Conservation (phyloP, 2,329 filamentous ascomycete species). For the Cordyceps cateniannulata region DNA sequence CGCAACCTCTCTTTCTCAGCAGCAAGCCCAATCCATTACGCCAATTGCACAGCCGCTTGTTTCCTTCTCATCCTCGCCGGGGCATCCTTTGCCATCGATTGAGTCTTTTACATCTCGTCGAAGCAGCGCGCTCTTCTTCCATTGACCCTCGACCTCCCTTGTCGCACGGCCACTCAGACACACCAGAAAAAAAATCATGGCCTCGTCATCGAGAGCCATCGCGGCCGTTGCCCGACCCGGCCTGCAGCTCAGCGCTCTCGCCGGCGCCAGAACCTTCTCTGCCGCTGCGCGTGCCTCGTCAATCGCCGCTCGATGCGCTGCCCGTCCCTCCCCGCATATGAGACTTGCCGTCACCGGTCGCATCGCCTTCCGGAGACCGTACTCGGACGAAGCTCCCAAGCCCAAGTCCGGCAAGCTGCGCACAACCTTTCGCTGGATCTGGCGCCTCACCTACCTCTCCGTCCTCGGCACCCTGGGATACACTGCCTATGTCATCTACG, state of each 20-base stretch:
- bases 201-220: constrained; percentile 39
- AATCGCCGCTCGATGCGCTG: constrained; percentile 14
- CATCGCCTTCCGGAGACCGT: constrained; percentile 37
- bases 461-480: constrained; percentile 63
- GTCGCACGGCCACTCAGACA: not conserved
- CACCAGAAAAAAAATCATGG: constrained; percentile 37
- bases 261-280: constrained; percentile 28
- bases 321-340: constrained; percentile 28
- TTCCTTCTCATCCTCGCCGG: not conserved
- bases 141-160: not conserved
- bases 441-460: constrained; percentile 76
- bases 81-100: not conserved
- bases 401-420: constrained; percentile 56
- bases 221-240: constrained; percentile 27
- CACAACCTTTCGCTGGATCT: constrained; percentile 67
- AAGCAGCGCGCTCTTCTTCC: not conserved
- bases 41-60: constrained; percentile 2
- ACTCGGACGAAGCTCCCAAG: constrained; percentile 46
- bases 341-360: constrained; percentile 30
- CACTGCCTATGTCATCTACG: constrained; percentile 75
- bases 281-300: constrained; percentile 20
- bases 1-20: not conserved
- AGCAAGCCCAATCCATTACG: not conserved
- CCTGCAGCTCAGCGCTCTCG: constrained; percentile 23
- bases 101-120: constrained; percentile 12